Percentiles rank a stretch among this genome's conserved stretches.
phyloP scores from a whole-genome alignment of 139 green algal species.

The Desmodesmus armatus region DNA sequence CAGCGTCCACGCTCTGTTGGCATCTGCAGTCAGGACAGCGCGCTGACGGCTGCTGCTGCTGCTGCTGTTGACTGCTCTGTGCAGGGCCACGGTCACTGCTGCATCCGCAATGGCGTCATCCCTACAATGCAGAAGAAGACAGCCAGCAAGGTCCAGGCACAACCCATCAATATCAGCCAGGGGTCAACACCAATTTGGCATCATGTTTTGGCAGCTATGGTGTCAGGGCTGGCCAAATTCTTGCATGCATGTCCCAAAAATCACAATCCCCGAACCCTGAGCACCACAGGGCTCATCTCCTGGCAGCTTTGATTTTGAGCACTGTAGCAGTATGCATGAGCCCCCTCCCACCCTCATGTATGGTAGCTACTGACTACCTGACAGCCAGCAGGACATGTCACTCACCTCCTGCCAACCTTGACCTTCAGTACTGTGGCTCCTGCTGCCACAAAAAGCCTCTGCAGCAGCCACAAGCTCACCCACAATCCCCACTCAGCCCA shows the following conservation, averaged over 20 bases:
- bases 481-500: conserved; percentile 37
- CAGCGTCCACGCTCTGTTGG: conserved; percentile 90
- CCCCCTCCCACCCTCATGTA: no score
- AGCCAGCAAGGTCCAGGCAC: no score
- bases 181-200: background rate
- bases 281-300: no score
- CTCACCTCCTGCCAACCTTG: conserved; percentile 76
- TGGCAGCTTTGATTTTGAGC: no score
- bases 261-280: no score
- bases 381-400: no score
- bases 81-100: conserved; percentile 70
- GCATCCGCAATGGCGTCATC: conserved; percentile 78
- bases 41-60: conserved; percentile 52
- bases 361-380: no score
- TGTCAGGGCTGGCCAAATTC: no score
- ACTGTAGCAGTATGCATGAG: no score
- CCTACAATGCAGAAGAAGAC: no score
- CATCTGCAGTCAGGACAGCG: conserved; percentile 86
- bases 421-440: conserved; percentile 86
- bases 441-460: conserved; percentile 45
- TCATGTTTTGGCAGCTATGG: background rate
- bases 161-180: no score
- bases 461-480: conserved; percentile 41
- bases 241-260: no score
- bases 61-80: conserved; percentile 69